These are phyloP conservation scores for Ophiognomonia clavigignenti-juglandacearum DNA, from an alignment of 2,329 filamentous ascomycete genomes.

Conservation along the genomic window DNA sequence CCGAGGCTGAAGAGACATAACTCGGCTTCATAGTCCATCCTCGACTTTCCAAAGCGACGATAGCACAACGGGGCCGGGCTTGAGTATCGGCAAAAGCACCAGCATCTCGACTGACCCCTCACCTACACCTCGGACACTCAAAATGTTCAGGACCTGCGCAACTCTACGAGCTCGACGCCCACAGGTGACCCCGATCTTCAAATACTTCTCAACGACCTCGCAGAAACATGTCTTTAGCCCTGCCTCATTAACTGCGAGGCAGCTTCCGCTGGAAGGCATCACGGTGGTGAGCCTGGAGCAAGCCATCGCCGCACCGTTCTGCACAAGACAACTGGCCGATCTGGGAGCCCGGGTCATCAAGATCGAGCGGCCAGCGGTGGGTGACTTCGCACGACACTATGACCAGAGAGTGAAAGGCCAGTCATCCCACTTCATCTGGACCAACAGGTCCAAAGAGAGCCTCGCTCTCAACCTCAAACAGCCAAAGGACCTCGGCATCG, in stretches of 20 bases:
- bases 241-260: neutral
- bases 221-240: neutral
- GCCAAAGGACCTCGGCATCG: constrained; percentile 32
- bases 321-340: constrained; percentile 49
- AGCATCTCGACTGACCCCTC: too few relatives aligned
- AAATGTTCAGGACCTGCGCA: too few relatives aligned
- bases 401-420: constrained; percentile 45
- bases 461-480: constrained; percentile 45
- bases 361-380: constrained; percentile 44
- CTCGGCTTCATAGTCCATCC: too few relatives aligned
- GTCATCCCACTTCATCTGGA: constrained; percentile 52
- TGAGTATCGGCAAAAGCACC: too few relatives aligned
- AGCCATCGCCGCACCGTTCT: constrained; percentile 50
- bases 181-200: too few relatives aligned
- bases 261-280: constrained; percentile 30
- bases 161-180: too few relatives aligned
- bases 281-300: constrained; percentile 50
- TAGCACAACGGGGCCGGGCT: too few relatives aligned
- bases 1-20: too few relatives aligned
- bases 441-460: constrained; percentile 49
- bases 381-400: constrained; percentile 49
- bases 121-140: too few relatives aligned
- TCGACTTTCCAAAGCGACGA: too few relatives aligned
- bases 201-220: neutral
- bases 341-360: constrained; percentile 51